Evolutionary conservation across 75 land plant genomes (phyloP).

Genomic region (Selaginella moellendorffii): DNA sequence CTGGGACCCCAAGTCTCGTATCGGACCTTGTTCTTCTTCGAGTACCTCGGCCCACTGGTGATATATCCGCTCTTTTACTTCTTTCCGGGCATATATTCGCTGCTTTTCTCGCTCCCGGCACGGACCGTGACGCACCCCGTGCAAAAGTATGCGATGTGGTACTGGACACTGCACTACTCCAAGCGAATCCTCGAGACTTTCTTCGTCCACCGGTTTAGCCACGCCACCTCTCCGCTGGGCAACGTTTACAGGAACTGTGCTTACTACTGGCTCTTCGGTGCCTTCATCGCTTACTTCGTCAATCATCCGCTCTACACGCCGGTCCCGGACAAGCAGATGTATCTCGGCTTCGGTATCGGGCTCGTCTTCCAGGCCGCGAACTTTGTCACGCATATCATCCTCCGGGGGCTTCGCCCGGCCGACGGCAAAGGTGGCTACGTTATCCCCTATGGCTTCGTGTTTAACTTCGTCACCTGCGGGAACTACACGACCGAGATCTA

Average conservation of each 20-base stretch:
- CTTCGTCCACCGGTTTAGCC: slow-evolving; percentile 89
- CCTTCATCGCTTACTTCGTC: slow-evolving; percentile 78
- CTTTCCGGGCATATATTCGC: slow-evolving; percentile 60
- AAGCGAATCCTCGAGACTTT: slow-evolving; percentile 86
- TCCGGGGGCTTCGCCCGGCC: slow-evolving; percentile 55
- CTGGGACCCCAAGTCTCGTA: slow-evolving; percentile 80
- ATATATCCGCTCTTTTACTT: slow-evolving; percentile 82
- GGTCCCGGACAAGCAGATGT: slow-evolving; percentile 71
- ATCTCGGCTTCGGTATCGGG: slow-evolving; percentile 76
- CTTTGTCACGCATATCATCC: slow-evolving; percentile 68
- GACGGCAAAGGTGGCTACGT: slow-evolving; percentile 82
- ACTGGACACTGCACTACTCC: slow-evolving; percentile 91
- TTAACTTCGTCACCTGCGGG: slow-evolving; percentile 88
- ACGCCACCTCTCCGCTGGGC: slow-evolving; percentile 83
- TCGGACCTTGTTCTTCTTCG: slow-evolving; percentile 76
- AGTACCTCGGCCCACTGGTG: slow-evolving; percentile 76
- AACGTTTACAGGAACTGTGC: slow-evolving; percentile 83
- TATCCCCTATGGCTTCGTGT: slow-evolving; percentile 75
- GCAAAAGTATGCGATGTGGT: slow-evolving; percentile 82
- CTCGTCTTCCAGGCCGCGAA: slow-evolving; percentile 58
- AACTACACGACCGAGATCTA: slow-evolving; percentile 96
- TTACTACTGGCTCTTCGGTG: slow-evolving; percentile 85
- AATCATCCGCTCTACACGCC: slow-evolving; percentile 92
- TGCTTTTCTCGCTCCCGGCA: slow-evolving; percentile 49
- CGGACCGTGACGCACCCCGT: slow-evolving; percentile 52